phyloP scores from a whole-genome alignment of 495 filamentous ascomycete genomes.

The Alectoria sarmentosa region DNA sequence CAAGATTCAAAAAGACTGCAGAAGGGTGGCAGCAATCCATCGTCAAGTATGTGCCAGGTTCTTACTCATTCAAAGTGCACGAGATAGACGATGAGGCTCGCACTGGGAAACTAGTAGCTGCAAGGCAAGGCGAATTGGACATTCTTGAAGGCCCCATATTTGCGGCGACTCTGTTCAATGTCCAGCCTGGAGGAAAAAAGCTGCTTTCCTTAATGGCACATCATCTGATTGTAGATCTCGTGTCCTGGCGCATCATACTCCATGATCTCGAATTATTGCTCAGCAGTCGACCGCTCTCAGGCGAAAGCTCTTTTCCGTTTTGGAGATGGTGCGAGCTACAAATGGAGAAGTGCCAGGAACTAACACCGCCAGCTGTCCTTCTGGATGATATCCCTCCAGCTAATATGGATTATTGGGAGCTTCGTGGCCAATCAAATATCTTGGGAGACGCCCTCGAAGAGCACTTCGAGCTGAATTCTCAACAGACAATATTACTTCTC shows the following conservation, averaged over 20 bases:
- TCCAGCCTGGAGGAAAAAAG: slow-evolving; percentile 39
- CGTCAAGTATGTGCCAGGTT: slow-evolving; percentile 32
- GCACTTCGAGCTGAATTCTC: too few relatives aligned
- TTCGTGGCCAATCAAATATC: too few relatives aligned
- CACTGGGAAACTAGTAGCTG: slow-evolving; percentile 24
- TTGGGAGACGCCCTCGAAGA: too few relatives aligned
- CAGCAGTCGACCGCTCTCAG: too few relatives aligned
- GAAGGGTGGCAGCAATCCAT: slow-evolving; percentile 34
- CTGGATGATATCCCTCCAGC: too few relatives aligned
- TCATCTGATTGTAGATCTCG: slow-evolving; percentile 62
- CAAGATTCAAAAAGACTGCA: slow-evolving; percentile 42
- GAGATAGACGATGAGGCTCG: slow-evolving; percentile 21
- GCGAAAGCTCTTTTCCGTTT: too few relatives aligned
- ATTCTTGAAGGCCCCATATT: slow-evolving; percentile 39
- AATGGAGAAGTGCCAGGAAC: too few relatives aligned
- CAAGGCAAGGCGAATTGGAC: slow-evolving; percentile 40
- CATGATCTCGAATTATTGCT: slow-evolving; percentile 60
- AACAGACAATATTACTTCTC: too few relatives aligned
- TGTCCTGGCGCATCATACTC: slow-evolving; percentile 62
- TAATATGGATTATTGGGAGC: too few relatives aligned
- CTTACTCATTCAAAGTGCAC: slow-evolving; percentile 35
- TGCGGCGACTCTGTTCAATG: slow-evolving; percentile 43
- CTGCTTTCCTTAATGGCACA: slow-evolving; percentile 60
- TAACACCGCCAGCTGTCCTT: too few relatives aligned
- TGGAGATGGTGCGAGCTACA: too few relatives aligned